A percentile compares a stretch with the other conserved stretches of the same genome.
Evolutionary conservation across 2,329 filamentous ascomycete species (phyloP).

Genomic region (Epichloe baconii): DNA sequence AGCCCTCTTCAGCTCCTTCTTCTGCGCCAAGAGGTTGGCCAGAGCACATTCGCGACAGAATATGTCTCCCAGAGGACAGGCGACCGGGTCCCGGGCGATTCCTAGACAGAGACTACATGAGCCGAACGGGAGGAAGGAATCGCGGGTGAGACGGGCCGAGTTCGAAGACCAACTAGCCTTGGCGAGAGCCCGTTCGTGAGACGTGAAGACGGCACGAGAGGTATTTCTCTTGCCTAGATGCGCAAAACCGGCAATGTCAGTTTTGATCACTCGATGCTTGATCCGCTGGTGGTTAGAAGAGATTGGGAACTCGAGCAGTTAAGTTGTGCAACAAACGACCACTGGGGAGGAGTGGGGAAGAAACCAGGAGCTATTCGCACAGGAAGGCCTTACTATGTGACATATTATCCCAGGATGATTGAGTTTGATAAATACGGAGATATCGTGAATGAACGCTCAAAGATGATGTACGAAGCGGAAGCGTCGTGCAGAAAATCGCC

Average conservation of each 20-base stretch:
- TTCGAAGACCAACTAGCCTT: slow-evolving; percentile 72
- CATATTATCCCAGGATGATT: slow-evolving; percentile 19
- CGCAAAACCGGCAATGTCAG: not conserved
- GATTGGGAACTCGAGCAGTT: not conserved
- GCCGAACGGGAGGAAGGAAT: slow-evolving; percentile 85
- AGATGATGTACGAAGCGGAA: not conserved
- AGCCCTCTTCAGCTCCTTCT: slow-evolving; percentile 76
- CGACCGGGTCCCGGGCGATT: slow-evolving; percentile 67
- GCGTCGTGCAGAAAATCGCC: not conserved
- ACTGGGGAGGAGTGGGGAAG: not conserved
- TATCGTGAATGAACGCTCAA: not conserved
- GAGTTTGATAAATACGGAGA: not conserved
- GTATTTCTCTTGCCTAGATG: slow-evolving; percentile 69
- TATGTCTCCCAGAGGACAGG: slow-evolving; percentile 73
- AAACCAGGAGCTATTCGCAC: not conserved
- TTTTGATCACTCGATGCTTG: not conserved
- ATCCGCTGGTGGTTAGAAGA: not conserved
- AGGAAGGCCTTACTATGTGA: slow-evolving; percentile 32
- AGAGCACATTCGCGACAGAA: slow-evolving; percentile 95
- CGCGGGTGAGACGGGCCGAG: slow-evolving; percentile 72
- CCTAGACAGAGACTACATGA: slow-evolving; percentile 81
- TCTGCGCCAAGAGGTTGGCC: slow-evolving; percentile 78
- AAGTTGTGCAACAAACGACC: not conserved
- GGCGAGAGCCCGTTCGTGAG: slow-evolving; percentile 74
- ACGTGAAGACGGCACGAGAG: slow-evolving; percentile 84